Evolutionary conservation across 352 stramenopile species (phyloP).

Genomic region (Nannochloropsis limnetica): DNA sequence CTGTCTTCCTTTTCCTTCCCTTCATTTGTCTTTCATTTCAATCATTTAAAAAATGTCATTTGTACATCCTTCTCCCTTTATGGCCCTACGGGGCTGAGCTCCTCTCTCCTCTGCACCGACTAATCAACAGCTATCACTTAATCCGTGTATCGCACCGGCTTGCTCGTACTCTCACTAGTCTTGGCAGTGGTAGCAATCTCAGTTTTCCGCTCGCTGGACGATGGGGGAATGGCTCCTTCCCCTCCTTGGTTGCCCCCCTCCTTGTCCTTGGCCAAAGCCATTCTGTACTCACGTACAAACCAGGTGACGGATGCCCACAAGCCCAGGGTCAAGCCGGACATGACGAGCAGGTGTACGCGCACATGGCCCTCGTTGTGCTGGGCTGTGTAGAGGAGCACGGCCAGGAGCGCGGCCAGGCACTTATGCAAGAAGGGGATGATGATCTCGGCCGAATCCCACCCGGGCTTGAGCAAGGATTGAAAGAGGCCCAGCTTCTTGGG

Average conservation of each 20-base stretch:
- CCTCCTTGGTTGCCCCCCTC: background rate
- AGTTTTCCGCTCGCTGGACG: background rate
- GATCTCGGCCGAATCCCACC: constrained; percentile 19
- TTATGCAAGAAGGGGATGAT: constrained; percentile 21
- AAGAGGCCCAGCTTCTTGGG: constrained; percentile 8
- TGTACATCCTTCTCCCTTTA: background rate
- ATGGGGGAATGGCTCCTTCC: background rate
- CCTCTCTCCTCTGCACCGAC: background rate
- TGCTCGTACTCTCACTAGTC: background rate
- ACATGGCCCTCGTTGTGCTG: constrained; percentile 10
- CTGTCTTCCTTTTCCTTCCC: background rate
- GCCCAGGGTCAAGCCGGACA: background rate
- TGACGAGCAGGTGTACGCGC: constrained; percentile 13
- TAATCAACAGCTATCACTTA: background rate
- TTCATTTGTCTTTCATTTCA: background rate
- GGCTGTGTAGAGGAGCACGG: constrained; percentile 28
- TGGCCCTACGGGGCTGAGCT: background rate
- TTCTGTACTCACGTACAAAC: background rate
- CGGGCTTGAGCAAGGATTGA: constrained; percentile 25
- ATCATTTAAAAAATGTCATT: background rate
- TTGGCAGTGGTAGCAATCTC: background rate
- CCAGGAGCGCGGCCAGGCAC: constrained; percentile 10
- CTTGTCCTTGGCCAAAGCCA: background rate
- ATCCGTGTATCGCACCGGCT: background rate
- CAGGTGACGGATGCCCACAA: constrained; percentile 1